Base-by-base conservation (phyloP, 345 rosid genomes). In the Aegle marmelos region DNA sequence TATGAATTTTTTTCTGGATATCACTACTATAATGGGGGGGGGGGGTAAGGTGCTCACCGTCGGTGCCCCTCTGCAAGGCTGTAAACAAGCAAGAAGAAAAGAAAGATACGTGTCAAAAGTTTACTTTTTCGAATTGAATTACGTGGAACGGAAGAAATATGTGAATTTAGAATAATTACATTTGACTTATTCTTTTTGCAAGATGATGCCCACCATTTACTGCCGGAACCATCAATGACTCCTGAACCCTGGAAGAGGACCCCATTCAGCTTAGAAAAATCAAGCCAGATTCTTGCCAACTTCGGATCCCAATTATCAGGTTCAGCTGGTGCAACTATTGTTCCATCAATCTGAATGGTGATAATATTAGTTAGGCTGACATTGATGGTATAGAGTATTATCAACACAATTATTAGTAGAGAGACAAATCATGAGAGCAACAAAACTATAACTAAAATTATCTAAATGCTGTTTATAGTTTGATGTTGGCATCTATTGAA, bases 171-270 rank as follows among this genome's bases (percentile, higher is more conserved):
- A 61, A 76, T 65, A 76, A 60, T 77, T 90, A 94, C 98, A 79
- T 93, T 94, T 62, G 97, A 74, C 76, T 86, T 92, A 86, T 96
- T 94, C 91, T 84, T 94, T 85, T 94, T 94, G 95, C 99, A 96
- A 60, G 99, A 96, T 37, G 98, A 82, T 71, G 90, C 93, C 99
- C 99, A 96, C 99, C 99, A 96, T 85, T 94, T 91, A 83, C 97
- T 89, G 68, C 99, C 99, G 16, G 98, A 96, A 33, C 98, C 99
- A 82, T 96, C 97, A 82, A 96, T 91, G 59, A 94, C 87, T 77
- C 99, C 99, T 75, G 81, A 81, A 36, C 98, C 98, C 83, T 90
- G 97, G 86, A 96, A 94, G 65, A 79, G 41, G 7, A 91, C 97
- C 48, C 97, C 88, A 11, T 87, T 82, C 68, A 96, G 91, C 77